Evolutionary conservation across 2,329 filamentous ascomycete species (phyloP), one percentile per base, ranked within the genome.

Genomic region (Cylindrodendrum hubeiense): DNA sequence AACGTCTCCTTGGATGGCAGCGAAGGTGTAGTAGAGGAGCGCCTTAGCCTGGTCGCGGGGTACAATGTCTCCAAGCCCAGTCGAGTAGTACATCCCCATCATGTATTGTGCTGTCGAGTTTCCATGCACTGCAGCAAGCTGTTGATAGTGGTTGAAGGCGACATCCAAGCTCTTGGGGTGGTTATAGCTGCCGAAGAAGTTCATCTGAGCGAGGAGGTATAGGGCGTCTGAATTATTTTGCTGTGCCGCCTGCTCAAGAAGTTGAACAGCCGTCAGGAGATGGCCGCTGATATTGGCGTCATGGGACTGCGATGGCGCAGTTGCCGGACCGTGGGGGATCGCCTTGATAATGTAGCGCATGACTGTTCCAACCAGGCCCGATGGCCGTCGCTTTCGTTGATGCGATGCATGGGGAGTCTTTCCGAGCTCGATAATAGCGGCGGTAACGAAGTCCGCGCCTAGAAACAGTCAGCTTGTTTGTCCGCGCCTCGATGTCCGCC

Each of bases 41-140:
- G 96, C 94, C 79, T 94, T 95, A 12, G 95, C 95, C 80, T 98
- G 96, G 74, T 99, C 93, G 46, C 89, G 88, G 76, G 93, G 88
- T 6, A 97, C 93, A 1, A 90, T 91, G 33, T 89, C 89, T 17
- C 93, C 95, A 63, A 99, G 86, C 0, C 96, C 96, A 0, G 96
- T 99, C 37, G 95, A 95, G 80, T 99, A 95, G 87, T 97, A 96
- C 72, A 99, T 89, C 0, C 93, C 96, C 50, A 98, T 78, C 95
- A 99, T 98, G 80, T 97, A 92, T 78, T 98, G 94, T 2, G 96
- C 96, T 13, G 95, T 97, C 69, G 89, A 91, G 79, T 99, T 98
- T 47, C 95, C 96, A 70, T 92, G 88, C 64, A 91, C 79, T 19
- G 86, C 85, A 3, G 95, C 93, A 58, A 99, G 86, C 66, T 90